A percentile compares a stretch with the other conserved stretches of the same genome.
These are phyloP conservation scores for Tuber umbilicatum DNA, from an alignment of 495 filamentous ascomycete genomes.

Conservation along the genomic window DNA sequence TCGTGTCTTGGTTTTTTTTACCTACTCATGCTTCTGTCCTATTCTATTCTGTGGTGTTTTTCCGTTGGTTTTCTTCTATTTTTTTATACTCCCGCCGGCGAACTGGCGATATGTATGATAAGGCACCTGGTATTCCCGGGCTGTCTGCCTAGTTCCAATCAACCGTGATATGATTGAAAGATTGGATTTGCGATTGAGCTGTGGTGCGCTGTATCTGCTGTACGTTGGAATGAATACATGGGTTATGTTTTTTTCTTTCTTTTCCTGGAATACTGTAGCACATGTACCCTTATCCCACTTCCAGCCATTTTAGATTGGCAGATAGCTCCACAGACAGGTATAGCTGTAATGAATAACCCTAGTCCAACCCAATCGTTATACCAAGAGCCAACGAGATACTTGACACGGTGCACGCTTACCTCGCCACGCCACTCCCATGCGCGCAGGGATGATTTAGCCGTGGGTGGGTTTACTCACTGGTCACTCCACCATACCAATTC, in stretches of 20 bases:
- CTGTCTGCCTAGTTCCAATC: neutral
- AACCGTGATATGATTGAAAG: neutral
- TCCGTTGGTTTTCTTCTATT: neutral
- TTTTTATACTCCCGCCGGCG: neutral
- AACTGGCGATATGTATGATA: neutral
- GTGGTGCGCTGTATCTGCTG: neutral
- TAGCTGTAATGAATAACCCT: neutral
- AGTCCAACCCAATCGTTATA: neutral
- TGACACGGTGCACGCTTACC: no score
- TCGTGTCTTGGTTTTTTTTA: neutral
- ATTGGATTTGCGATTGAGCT: neutral
- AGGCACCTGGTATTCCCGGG: neutral
- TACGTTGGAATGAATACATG: neutral
- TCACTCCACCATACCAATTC: no score
- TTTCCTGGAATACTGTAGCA: neutral
- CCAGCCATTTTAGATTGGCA: neutral
- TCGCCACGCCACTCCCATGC: no score
- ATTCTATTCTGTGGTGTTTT: constrained; percentile 13
- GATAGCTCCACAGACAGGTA: no score
- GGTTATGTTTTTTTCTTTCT: neutral
- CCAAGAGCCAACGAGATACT: no score
- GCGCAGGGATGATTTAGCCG: no score
- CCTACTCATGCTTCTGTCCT: neutral
- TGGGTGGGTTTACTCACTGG: no score
- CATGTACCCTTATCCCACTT: neutral